These are phyloP conservation scores for Lactarius tabidus DNA, from an alignment of 768 basidiomycete genomes.

Conservation along the genomic window DNA sequence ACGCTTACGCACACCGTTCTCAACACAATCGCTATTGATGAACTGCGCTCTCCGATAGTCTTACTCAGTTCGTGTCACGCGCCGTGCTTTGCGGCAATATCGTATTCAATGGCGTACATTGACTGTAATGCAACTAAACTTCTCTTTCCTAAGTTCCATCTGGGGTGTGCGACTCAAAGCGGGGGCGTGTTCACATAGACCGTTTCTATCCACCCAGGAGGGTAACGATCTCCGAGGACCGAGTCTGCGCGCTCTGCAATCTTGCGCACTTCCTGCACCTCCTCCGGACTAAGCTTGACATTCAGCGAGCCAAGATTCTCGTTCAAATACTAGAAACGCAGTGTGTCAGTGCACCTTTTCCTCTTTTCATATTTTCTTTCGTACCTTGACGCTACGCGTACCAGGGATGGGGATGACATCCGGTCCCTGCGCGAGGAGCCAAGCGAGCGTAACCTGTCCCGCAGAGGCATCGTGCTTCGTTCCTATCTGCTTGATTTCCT, in stretches of 20 bases:
- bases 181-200: slow-evolving; percentile 9
- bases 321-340: slow-evolving; percentile 9
- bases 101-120: not conserved
- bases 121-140: not conserved
- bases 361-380: not conserved
- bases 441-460: slow-evolving; percentile 48
- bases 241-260: slow-evolving; percentile 20
- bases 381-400: slow-evolving; percentile 38
- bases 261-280: slow-evolving; percentile 13
- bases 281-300: slow-evolving; percentile 16
- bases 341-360: not conserved
- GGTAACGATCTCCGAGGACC: slow-evolving; percentile 17
- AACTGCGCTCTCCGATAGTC: not conserved
- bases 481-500: slow-evolving; percentile 36
- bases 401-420: slow-evolving; percentile 49
- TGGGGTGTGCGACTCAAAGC: not conserved
- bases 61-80: not conserved
- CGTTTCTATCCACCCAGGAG: slow-evolving; percentile 3
- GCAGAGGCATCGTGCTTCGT: slow-evolving; percentile 39
- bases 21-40: not conserved
- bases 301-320: slow-evolving; percentile 19
- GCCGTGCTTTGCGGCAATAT: not conserved
- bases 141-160: not conserved
- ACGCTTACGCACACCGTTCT: not conserved
- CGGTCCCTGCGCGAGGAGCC: slow-evolving; percentile 45